Conservation (phyloP, 116 monocot genomes). For the Phalaenopsis hybrid region DNA sequence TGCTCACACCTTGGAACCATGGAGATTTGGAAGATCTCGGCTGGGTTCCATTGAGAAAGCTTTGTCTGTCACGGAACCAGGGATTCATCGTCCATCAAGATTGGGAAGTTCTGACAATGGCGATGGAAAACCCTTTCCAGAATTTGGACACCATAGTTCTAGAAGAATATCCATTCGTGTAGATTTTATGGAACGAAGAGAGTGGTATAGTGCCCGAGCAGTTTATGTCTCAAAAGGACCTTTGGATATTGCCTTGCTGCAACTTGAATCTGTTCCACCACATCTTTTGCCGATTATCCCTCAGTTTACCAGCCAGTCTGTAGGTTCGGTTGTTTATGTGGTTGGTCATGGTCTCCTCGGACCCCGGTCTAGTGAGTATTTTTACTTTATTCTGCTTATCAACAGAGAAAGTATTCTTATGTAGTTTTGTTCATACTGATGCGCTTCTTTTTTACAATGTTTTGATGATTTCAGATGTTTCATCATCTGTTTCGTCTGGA, state of each 20-base stretch:
- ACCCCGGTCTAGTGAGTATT: constrained; percentile 60
- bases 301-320: constrained; percentile 39
- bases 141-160: constrained; percentile 28
- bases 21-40: constrained; percentile 69
- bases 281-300: constrained; percentile 42
- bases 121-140: constrained; percentile 19
- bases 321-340: constrained; percentile 57
- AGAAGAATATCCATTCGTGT: constrained; percentile 52
- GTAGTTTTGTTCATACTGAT: neutral
- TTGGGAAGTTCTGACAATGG: constrained; percentile 13
- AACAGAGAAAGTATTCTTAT: neutral
- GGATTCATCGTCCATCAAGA: constrained; percentile 3
- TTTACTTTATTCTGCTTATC: neutral
- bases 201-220: constrained; percentile 64
- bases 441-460: neutral
- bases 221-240: constrained; percentile 84
- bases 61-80: neutral
- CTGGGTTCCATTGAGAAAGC: constrained; percentile 27
- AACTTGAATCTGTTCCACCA: constrained; percentile 52
- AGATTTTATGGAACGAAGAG: constrained; percentile 36
- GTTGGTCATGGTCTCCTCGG: constrained; percentile 90
- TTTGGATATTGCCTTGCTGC: constrained; percentile 80
- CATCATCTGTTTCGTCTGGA: constrained; percentile 67
- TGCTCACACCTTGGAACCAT: constrained; percentile 93
- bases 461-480: constrained; percentile 31